Evolutionary conservation across 1,284 basidiomycete species (phyloP), one percentile per base, ranked within the genome.

Genomic region (Singerocomus rubriflavus): DNA sequence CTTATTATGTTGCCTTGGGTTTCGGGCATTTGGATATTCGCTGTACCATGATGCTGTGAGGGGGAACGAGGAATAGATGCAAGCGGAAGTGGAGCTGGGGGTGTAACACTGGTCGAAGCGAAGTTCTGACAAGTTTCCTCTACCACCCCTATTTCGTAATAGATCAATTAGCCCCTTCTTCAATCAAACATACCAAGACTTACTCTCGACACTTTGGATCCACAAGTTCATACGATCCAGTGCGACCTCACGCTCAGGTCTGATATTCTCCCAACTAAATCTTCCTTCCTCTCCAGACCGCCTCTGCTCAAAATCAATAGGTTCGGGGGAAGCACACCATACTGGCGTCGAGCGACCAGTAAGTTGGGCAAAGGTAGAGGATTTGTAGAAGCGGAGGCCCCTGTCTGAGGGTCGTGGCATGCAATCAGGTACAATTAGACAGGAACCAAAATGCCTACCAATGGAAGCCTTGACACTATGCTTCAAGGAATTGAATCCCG

Each of bases 171-270:
- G 39, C 29, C 5, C 2, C 16, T n/a, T 41, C n/a, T 21, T 17
- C 38, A 50, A 10, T 17, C 26, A 47, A 47, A 48, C 6, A 44
- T 1, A 1, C 10, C 2, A 39, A n/a, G 12, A 77, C 86, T 62
- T 63, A 90, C 87, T 84, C 69, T 91, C 87, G 10, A 89, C 85
- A 51, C 80, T 86, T 57, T 79, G 78, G 67, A 88, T 84, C 88
- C 88, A 91, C 46, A 82, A 70, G 1, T 80, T 77, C 82, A 91
- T 81, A 48, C 88, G 73, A 59, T 90, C 86, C 33, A 74, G 68
- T 38, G 77, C 74, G 33, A 75, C 76, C 40, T 67, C 68, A n/a
- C 51, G 60, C 42, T 68, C 65, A 2, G 65, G 65, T 2, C 64
- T 60, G 33, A 68, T 69, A 16, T 67, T 54, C 50, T 67, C 65